Evolutionary conservation across 306 rosid genomes (phyloP).

Genomic region (Alnus rubra): DNA sequence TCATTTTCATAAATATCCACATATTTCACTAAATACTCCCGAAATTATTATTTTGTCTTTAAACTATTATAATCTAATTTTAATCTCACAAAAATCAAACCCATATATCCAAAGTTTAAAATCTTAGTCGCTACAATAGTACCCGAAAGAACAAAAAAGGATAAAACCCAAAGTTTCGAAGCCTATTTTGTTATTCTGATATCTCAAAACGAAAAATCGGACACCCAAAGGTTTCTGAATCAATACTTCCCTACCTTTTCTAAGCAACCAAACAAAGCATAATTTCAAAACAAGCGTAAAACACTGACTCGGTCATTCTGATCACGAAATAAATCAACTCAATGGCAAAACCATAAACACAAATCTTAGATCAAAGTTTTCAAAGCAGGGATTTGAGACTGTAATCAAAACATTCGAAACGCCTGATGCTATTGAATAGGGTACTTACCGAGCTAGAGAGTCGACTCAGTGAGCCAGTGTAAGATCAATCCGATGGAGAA

Average conservation of each 20-base stretch:
- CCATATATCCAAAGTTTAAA: too few species aligned
- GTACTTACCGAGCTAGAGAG: slow-evolving; percentile 35
- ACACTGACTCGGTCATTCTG: slow-evolving; percentile 2
- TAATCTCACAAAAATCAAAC: too few species aligned
- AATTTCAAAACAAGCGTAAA: neutral
- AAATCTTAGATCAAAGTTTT: slow-evolving; percentile 7
- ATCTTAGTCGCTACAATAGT: neutral
- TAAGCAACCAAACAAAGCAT: neutral
- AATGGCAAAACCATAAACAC: neutral
- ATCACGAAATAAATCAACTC: slow-evolving; percentile 9
- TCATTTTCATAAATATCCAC: too few species aligned
- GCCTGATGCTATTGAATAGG: slow-evolving; percentile 3
- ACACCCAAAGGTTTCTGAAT: neutral
- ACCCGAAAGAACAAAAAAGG: neutral
- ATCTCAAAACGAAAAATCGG: neutral
- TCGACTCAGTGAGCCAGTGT: slow-evolving; percentile 33
- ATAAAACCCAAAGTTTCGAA: neutral
- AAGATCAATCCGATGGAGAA: slow-evolving; percentile 12
- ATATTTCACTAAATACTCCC: too few species aligned
- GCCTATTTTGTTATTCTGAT: neutral
- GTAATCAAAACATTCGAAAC: neutral
- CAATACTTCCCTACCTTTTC: neutral
- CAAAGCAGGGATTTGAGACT: slow-evolving; percentile 28
- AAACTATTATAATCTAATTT: too few species aligned
- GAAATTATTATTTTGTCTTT: too few species aligned